Percentiles rank a stretch among this genome's conserved stretches.
These are phyloP conservation scores for Phaeosphaeria sp. DNA, from an alignment of 2,329 filamentous ascomycete genomes.

Conservation along the genomic window DNA sequence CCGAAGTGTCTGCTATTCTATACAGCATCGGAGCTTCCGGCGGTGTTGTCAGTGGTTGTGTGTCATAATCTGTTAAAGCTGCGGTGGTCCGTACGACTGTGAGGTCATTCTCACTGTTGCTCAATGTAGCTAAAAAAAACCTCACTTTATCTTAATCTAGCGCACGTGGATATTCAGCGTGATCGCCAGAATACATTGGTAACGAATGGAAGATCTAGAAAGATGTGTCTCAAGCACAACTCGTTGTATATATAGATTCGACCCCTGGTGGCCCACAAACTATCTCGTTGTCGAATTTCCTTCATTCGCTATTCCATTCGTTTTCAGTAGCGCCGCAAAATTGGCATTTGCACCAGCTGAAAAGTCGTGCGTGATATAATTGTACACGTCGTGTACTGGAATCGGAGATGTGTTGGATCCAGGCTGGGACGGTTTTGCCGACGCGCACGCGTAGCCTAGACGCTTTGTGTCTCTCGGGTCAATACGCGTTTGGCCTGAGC, in stretches of 20 bases:
- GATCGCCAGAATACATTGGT: neutral
- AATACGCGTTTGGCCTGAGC: slow-evolving; percentile 19
- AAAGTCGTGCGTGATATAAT: slow-evolving; percentile 41
- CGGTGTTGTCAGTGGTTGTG: neutral
- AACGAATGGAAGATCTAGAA: slow-evolving; percentile 4
- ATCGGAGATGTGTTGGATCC: slow-evolving; percentile 28
- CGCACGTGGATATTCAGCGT: neutral
- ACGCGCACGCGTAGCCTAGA: slow-evolving; percentile 33
- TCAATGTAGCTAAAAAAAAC: neutral
- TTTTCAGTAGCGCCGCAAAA: slow-evolving; percentile 28
- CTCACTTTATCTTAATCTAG: neutral
- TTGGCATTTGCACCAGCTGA: slow-evolving; percentile 29
- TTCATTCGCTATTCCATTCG: slow-evolving; percentile 26
- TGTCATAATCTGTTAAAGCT: neutral
- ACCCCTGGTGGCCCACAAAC: neutral
- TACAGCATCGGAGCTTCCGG: neutral
- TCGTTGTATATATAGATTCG: neutral
- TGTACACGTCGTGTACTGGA: slow-evolving; percentile 34
- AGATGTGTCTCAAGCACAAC: neutral
- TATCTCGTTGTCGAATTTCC: slow-evolving; percentile 4
- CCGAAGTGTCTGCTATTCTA: neutral
- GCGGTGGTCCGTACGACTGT: neutral
- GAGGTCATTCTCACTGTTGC: neutral
- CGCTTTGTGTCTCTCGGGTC: slow-evolving; percentile 27
- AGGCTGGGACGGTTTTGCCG: slow-evolving; percentile 26